phyloP scores from a whole-genome alignment of 2,329 filamentous ascomycete genomes.

The Cordyceps cateniannulata region DNA sequence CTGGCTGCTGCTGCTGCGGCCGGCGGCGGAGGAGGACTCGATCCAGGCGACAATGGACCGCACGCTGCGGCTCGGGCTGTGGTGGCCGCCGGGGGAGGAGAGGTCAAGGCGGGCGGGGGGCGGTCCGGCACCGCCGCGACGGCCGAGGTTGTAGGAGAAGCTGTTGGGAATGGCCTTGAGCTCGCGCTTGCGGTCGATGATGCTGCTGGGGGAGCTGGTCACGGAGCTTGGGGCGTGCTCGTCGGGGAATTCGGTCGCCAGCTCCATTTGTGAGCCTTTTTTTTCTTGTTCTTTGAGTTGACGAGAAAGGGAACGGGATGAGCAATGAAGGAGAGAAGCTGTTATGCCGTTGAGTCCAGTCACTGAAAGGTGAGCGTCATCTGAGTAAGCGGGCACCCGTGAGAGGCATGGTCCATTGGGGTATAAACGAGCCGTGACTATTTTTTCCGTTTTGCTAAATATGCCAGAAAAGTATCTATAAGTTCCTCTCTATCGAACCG shows the following conservation, averaged over 20 bases:
- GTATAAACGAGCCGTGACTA: constrained; percentile 4
- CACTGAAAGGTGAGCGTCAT: neutral
- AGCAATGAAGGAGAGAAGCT: neutral
- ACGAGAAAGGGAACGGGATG: neutral
- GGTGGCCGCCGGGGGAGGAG: too few relatives aligned
- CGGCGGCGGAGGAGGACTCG: constrained; percentile 18
- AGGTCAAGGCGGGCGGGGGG: neutral
- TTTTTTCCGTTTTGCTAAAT: constrained; percentile 10
- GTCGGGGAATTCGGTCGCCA: neutral
- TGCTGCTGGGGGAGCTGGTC: constrained; percentile 3
- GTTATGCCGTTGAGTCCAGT: neutral
- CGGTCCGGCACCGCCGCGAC: constrained; percentile 13
- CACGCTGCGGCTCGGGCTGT: constrained; percentile 19
- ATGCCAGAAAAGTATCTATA: constrained; percentile 13
- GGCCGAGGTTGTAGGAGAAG: constrained; percentile 24
- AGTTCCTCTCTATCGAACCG: constrained; percentile 5
- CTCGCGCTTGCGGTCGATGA: constrained; percentile 9
- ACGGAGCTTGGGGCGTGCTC: neutral
- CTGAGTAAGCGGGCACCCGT: neutral
- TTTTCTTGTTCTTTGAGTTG: neutral
- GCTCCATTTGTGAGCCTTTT: neutral
- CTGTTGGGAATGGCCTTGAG: constrained; percentile 20
- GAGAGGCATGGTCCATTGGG: neutral
- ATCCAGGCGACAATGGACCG: constrained; percentile 27
- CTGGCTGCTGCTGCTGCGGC: neutral